Conservation (phyloP, 2,329 filamentous ascomycete genomes). For the Sarocladium oryzae region DNA sequence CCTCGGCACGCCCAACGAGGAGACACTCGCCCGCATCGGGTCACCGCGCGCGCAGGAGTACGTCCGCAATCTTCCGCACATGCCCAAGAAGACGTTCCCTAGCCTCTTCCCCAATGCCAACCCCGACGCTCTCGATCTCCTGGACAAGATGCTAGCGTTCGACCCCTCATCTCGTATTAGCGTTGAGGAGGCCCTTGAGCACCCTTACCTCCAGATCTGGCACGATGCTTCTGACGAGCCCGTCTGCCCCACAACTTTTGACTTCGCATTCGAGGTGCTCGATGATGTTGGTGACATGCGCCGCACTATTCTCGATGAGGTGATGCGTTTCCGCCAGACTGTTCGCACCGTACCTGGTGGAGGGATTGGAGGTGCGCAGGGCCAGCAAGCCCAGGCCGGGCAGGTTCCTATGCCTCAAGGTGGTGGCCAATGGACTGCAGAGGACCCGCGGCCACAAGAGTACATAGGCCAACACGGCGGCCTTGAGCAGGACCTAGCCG, state of each 20-base stretch:
- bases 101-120: constrained; percentile 90
- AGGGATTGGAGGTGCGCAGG: constrained; percentile 25
- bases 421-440: constrained; percentile 49
- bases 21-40: constrained; percentile 87
- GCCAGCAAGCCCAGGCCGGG: constrained; percentile 28
- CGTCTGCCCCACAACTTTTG: constrained; percentile 85
- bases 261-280: constrained; percentile 97
- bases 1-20: constrained; percentile 91
- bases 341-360: constrained; percentile 45
- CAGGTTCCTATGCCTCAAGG: constrained; percentile 48
- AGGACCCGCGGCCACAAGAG: constrained; percentile 56
- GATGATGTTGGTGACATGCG: constrained; percentile 95
- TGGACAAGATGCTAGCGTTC: constrained; percentile 96
- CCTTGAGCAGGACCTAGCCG: constrained; percentile 54
- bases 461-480: constrained; percentile 42
- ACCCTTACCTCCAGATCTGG: constrained; percentile 96
- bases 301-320: constrained; percentile 93
- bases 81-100: constrained; percentile 89
- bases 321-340: constrained; percentile 70
- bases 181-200: constrained; percentile 91
- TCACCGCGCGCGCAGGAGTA: constrained; percentile 96
- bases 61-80: constrained; percentile 89
- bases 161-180: constrained; percentile 90
- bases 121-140: constrained; percentile 87
- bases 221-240: constrained; percentile 97